Conservation (phyloP, 1,139 yeast genomes). For the Sugiyamaella xylanicola region DNA sequence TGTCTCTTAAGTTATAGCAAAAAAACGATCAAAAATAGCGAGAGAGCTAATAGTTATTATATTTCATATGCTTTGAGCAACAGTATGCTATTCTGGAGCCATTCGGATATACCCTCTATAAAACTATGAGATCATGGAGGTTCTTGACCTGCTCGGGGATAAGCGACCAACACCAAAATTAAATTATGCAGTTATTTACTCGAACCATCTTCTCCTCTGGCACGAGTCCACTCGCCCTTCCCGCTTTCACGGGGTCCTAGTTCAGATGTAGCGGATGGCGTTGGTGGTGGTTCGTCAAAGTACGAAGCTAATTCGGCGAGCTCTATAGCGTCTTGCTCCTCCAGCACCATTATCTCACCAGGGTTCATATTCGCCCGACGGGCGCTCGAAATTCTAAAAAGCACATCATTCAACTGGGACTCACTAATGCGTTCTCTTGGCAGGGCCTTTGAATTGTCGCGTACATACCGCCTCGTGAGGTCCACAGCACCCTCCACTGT, state of each 20-base stretch:
- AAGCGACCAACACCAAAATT: too few relatives aligned
- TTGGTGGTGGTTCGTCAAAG: constrained; percentile 25
- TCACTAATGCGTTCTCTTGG: constrained; percentile 54
- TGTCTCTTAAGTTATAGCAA: too few relatives aligned
- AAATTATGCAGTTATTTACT: constrained; percentile 1
- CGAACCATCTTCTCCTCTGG: constrained; percentile 75
- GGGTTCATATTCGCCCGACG: constrained; percentile 43
- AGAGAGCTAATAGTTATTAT: too few relatives aligned
- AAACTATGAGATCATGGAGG: too few relatives aligned
- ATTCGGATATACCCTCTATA: too few relatives aligned
- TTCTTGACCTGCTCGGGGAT: too few relatives aligned
- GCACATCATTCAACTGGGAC: constrained; percentile 43
- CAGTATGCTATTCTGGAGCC: too few relatives aligned
- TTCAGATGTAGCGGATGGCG: constrained; percentile 24
- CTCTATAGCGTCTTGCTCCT: constrained; percentile 49
- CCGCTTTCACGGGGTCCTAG: constrained; percentile 67
- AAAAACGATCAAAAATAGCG: too few relatives aligned
- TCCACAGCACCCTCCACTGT: constrained; percentile 63
- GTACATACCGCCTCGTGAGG: constrained; percentile 68
- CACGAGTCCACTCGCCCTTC: constrained; percentile 66
- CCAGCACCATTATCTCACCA: constrained; percentile 40
- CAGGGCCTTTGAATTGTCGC: constrained; percentile 52
- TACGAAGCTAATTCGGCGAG: constrained; percentile 41
- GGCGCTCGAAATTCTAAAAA: constrained; percentile 47
- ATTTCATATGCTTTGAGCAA: too few relatives aligned